Conservation (phyloP, 495 filamentous ascomycete species). For the Podospora bellae-mahoneyi region DNA sequence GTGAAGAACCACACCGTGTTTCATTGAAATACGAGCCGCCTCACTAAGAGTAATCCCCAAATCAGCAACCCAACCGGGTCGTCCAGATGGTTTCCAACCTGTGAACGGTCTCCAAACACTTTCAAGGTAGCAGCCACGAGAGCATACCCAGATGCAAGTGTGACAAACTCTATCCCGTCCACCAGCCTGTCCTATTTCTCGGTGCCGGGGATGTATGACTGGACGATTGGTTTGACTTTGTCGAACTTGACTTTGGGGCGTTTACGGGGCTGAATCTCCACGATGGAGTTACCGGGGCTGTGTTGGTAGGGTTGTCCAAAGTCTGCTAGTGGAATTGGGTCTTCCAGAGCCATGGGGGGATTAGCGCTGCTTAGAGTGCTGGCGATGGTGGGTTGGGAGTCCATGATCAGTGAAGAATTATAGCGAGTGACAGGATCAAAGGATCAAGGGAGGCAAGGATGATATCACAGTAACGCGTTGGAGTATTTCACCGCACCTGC, state of each 20-base stretch:
- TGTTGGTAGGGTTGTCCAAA: neutral
- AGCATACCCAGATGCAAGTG: neutral
- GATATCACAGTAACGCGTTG: no score
- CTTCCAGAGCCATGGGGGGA: neutral
- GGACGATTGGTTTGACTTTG: neutral
- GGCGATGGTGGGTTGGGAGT: neutral
- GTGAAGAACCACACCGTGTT: neutral
- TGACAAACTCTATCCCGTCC: conserved; percentile 1
- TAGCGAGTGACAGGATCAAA: no score
- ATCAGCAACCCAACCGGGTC: neutral
- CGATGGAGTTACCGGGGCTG: neutral
- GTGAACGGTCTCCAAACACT: neutral
- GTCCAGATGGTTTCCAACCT: neutral
- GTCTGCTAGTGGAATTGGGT: neutral
- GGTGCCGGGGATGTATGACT: neutral
- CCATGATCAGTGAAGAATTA: neutral
- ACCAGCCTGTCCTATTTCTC: neutral
- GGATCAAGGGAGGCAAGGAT: no score
- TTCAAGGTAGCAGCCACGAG: neutral
- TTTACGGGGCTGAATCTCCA: neutral
- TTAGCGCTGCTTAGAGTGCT: neutral
- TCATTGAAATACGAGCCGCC: neutral
- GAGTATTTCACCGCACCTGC: no score
- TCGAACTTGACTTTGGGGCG: neutral
- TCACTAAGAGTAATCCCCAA: neutral